Percentiles rank a stretch among this genome's conserved stretches.
Evolutionary conservation across 192 early-diverging fungal genomes (phyloP).

Genomic region (Coemansia sp.): DNA sequence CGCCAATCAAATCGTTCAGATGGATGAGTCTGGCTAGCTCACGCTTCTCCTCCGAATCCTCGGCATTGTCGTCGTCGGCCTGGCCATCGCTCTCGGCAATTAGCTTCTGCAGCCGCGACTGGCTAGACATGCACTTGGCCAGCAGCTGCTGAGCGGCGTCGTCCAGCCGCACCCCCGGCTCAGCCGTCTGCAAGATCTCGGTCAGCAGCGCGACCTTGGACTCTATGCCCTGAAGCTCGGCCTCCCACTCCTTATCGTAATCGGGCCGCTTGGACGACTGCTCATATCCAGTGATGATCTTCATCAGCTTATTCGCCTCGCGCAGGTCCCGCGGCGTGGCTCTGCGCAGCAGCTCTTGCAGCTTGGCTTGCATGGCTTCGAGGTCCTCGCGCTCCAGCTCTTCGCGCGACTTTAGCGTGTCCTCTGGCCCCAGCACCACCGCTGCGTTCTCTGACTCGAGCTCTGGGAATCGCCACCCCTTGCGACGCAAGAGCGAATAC

Average conservation of each 20-base stretch:
- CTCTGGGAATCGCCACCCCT: conserved; percentile 64
- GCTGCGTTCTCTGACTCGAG: conserved; percentile 36
- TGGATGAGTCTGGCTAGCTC: conserved; percentile 39
- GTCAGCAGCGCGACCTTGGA: conserved; percentile 70
- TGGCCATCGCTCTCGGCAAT: conserved; percentile 35
- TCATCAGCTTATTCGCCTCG: conserved; percentile 97
- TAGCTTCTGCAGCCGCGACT: conserved; percentile 36
- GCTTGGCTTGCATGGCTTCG: conserved; percentile 65
- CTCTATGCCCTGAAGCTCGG: conserved; percentile 80
- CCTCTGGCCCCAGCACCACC: conserved; percentile 50
- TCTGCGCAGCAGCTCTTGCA: conserved; percentile 95
- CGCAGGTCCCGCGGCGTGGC: conserved; percentile 90
- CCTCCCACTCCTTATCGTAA: conserved; percentile 79
- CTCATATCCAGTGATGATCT: conserved; percentile 94
- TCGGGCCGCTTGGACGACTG: conserved; percentile 61
- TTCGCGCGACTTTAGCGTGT: conserved; percentile 80
- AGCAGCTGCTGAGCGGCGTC: conserved; percentile 37
- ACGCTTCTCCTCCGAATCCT: conserved; percentile 12
- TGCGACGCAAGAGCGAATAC: conserved; percentile 83
- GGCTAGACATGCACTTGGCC: conserved; percentile 36
- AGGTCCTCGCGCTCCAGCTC: conserved; percentile 96
- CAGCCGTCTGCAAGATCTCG: conserved; percentile 75
- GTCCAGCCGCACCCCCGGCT: conserved; percentile 55
- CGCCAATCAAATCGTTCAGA: conserved; percentile 44
- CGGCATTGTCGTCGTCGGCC: conserved; percentile 1